Conservation (phyloP, 164 flowering plant genomes). For the Stephania japonica region DNA sequence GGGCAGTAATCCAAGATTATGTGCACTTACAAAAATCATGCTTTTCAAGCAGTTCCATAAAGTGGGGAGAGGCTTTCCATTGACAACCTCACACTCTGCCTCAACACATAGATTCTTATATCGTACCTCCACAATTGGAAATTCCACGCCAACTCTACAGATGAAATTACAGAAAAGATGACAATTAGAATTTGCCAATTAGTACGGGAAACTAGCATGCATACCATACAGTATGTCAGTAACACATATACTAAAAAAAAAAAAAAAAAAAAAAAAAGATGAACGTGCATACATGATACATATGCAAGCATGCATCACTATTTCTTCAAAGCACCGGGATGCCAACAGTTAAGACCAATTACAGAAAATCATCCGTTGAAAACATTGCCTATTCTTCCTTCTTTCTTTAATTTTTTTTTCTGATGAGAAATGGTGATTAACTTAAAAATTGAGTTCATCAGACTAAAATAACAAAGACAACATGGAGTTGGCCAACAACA, state of each 20-base stretch:
- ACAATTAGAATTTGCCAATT: not conserved
- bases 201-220: too few species aligned
- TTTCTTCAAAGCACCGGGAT: too few species aligned
- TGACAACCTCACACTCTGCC: constrained; percentile 61
- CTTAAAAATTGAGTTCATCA: too few species aligned
- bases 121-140: constrained; percentile 66
- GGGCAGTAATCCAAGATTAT: not conserved
- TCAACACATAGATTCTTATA: constrained; percentile 45
- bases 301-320: too few species aligned
- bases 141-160: constrained; percentile 56
- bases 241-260: not conserved
- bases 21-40: constrained; percentile 42
- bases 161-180: not conserved
- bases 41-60: constrained; percentile 53
- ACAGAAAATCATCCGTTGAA: not conserved
- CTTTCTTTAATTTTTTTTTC: too few species aligned
- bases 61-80: constrained; percentile 74
- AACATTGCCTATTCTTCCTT: not conserved
- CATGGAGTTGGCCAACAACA: too few species aligned
- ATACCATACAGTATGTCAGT: too few species aligned
- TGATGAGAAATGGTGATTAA: not conserved
- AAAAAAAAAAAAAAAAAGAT: not conserved
- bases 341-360: not conserved
- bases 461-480: too few species aligned
- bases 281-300: too few species aligned